Percentiles rank a stretch among this genome's conserved stretches.
These are phyloP conservation scores for Wallacemonas sp. DNA, from an alignment of 208 protist genomes.

Conservation along the genomic window DNA sequence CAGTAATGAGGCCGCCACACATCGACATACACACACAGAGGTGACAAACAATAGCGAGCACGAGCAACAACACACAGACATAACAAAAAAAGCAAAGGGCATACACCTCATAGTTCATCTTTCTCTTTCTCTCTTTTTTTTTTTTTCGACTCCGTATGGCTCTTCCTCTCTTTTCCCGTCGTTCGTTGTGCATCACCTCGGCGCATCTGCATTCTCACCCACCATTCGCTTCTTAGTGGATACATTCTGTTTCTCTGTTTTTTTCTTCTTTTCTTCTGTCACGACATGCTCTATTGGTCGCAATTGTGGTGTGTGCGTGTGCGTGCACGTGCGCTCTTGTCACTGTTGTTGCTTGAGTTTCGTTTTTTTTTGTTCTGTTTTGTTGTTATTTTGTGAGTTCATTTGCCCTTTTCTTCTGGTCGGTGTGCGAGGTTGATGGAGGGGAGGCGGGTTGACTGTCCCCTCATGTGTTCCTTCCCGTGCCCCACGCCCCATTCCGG, in stretches of 20 bases:
- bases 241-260: too few relatives aligned
- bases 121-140: conserved; percentile 11
- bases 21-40: not conserved
- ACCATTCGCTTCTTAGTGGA: too few relatives aligned
- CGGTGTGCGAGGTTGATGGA: not conserved
- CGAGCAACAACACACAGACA: not conserved
- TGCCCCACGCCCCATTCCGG: too few relatives aligned
- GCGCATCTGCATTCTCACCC: too few relatives aligned
- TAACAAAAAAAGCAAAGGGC: not conserved
- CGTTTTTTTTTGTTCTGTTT: conserved; percentile 14
- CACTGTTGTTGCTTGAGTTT: conserved; percentile 13
- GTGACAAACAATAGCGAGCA: too few relatives aligned
- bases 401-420: conserved; percentile 3
- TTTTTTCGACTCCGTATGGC: not conserved
- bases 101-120: conserved; percentile 1
- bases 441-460: too few relatives aligned
- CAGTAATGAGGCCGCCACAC: conserved; percentile 13
- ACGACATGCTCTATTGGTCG: too few relatives aligned
- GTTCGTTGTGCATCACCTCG: not conserved
- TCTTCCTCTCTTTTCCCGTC: not conserved
- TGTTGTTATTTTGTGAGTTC: not conserved
- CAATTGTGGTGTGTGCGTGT: too few relatives aligned
- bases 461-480: not conserved
- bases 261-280: too few relatives aligned
- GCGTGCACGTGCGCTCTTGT: too few relatives aligned